These are phyloP conservation scores for Aspergillus melleus DNA, from an alignment of 2,329 filamentous ascomycete species.

Conservation along the genomic window DNA sequence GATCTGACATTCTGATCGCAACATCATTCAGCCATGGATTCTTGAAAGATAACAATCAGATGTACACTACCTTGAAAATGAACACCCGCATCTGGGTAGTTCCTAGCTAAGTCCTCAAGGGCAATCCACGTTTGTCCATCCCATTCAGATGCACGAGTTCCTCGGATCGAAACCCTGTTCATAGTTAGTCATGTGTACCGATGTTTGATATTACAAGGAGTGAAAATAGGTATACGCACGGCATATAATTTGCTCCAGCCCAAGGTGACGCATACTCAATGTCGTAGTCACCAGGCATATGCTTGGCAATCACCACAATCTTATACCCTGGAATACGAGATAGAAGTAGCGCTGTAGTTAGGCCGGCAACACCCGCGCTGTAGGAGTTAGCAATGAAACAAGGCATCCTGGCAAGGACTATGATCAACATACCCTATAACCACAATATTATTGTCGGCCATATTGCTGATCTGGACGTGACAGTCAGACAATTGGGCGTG, in stretches of 20 bases:
- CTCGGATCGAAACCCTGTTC: neutral
- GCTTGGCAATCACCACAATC: conserved; percentile 73
- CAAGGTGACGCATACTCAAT: conserved; percentile 85
- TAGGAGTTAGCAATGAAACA: neutral
- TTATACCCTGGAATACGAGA: conserved; percentile 47
- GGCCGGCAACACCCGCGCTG: neutral
- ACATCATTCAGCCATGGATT: no score
- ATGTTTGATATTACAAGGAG: rapidly evolving
- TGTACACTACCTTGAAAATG: neutral
- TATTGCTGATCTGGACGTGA: neutral
- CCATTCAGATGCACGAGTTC: neutral
- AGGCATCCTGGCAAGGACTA: neutral
- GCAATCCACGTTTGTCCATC: neutral
- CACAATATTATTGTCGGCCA: neutral
- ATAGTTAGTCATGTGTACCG: neutral
- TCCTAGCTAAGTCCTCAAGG: neutral
- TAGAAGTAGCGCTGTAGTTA: neutral
- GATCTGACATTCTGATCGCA: neutral
- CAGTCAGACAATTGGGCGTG: no score
- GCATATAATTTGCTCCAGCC: conserved; percentile 47
- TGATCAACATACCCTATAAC: neutral
- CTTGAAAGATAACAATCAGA: no score
- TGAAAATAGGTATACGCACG: neutral
- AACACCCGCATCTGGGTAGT: neutral
- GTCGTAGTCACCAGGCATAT: conserved; percentile 89